Base-by-base conservation (phyloP, 225 moss, liverwort and hornwort genomes). In the Polytrichum formosum region DNA sequence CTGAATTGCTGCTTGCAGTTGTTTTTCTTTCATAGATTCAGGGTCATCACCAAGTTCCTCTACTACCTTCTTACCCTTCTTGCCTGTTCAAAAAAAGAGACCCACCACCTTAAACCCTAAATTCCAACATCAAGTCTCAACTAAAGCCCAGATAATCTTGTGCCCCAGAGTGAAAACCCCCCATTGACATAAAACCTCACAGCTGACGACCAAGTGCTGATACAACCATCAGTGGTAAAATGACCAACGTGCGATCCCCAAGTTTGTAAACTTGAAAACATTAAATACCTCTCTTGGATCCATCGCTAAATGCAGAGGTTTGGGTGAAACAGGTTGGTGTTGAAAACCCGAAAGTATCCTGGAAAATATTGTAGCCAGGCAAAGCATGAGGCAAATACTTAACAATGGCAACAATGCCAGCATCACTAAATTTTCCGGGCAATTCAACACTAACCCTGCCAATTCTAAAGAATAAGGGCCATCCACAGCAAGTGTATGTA, bases 1-100 rank as follows among this genome's bases (percentile, higher is more conserved):
- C 13, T 82, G 75, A 53, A 93, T 88, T 29, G 92, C 90, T 60
- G 86, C 83, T 79, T 89, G 88, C 9, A 89, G 68, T 46, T 73
- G 65, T 66, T 68, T 80, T 76, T 83, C 80, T 66, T 86, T 83
- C 66, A 33, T 23, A 22, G 62, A 26, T 30, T 85, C 89, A 33
- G 85, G 79, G 23, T 74, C 78, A 27, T 68, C 81, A 74, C 78
- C 77, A 54, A 69, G 66, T 6, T 60, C 46, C 63, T 77, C 83
- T 26, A 68, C 66, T 62, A 67, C 19, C 81, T 75, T 89, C 81
- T 79, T 86, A 72, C 70, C 63, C 63, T 83, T 76, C 79, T 26
- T 86, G 71, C 73, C 89, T 89, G 67, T 80, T 68, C 9, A 70
- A 64, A 69, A 21, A 67, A 29, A n/a, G 53, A 7, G 21, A 7